Evolutionary conservation across 2,329 filamentous ascomycete genomes (phyloP).

Genomic region (Diaporthe helianthi): DNA sequence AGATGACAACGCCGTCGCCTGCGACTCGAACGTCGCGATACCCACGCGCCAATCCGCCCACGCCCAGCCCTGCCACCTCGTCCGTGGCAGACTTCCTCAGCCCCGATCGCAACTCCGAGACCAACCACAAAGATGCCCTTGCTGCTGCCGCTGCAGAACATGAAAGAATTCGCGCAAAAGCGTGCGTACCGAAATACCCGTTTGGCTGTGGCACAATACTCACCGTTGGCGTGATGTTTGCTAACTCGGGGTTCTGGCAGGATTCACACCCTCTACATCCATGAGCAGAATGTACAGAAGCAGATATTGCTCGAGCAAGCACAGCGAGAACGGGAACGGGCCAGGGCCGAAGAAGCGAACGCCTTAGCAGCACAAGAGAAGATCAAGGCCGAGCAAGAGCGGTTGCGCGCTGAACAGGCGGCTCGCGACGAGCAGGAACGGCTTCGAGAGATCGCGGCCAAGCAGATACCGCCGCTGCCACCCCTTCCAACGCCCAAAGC

Average conservation of each 20-base stretch:
- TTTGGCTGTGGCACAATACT: background rate
- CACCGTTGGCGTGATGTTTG: background rate
- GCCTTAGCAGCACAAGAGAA: slow-evolving; percentile 36
- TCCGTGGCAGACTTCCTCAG: slow-evolving; percentile 31
- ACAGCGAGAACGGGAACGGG: slow-evolving; percentile 38
- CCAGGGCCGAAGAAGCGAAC: slow-evolving; percentile 22
- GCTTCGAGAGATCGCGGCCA: slow-evolving; percentile 28
- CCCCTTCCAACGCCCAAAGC: slow-evolving; percentile 8
- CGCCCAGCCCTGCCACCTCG: slow-evolving; percentile 27
- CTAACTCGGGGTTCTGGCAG: slow-evolving; percentile 36
- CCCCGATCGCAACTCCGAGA: slow-evolving; percentile 33
- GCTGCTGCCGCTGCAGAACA: slow-evolving; percentile 31
- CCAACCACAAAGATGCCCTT: slow-evolving; percentile 32
- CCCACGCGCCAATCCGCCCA: slow-evolving; percentile 29
- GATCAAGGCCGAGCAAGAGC: slow-evolving; percentile 42
- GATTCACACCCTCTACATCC: slow-evolving; percentile 41
- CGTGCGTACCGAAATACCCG: slow-evolving; percentile 16
- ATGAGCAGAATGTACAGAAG: slow-evolving; percentile 38
- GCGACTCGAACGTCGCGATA: slow-evolving; percentile 33
- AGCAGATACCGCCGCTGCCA: slow-evolving; percentile 27
- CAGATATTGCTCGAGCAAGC: slow-evolving; percentile 40
- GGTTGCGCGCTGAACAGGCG: slow-evolving; percentile 29
- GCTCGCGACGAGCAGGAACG: slow-evolving; percentile 26
- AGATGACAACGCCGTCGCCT: slow-evolving; percentile 31
- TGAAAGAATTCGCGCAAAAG: slow-evolving; percentile 30